A percentile compares a stretch with the other conserved stretches of the same genome.
These are phyloP conservation scores for Calonectria pauciramosa DNA, from an alignment of 2,329 filamentous ascomycete species.

Conservation along the genomic window DNA sequence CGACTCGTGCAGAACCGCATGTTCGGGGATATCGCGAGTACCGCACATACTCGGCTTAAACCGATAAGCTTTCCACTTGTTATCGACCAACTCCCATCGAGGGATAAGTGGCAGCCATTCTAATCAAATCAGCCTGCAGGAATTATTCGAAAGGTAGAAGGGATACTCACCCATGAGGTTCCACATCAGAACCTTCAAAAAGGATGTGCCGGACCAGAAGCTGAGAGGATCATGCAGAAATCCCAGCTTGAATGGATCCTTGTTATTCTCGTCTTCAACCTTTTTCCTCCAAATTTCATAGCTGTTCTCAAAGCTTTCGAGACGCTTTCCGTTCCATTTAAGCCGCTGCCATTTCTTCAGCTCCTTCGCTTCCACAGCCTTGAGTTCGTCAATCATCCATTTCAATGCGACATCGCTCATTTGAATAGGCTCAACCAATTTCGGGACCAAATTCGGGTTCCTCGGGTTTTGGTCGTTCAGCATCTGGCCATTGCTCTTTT, in stretches of 20 bases:
- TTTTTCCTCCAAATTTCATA: constrained; percentile 31
- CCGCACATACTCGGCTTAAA: not conserved
- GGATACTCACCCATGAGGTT: constrained; percentile 57
- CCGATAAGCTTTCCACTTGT: not conserved
- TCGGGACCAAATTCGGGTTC: too few relatives aligned
- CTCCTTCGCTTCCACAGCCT: constrained; percentile 52
- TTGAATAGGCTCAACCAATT: constrained; percentile 53
- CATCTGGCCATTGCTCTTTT: constrained; percentile 38
- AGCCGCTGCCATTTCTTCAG: too few relatives aligned
- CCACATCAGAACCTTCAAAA: constrained; percentile 57
- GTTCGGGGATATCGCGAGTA: not conserved
- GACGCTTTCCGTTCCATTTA: constrained; percentile 51
- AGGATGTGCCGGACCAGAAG: constrained; percentile 53
- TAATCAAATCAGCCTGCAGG: not conserved
- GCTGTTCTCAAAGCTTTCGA: constrained; percentile 39
- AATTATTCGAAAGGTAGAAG: not conserved
- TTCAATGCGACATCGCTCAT: constrained; percentile 65
- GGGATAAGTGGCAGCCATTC: constrained; percentile 57
- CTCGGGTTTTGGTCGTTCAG: constrained; percentile 48
- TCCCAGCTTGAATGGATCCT: constrained; percentile 48
- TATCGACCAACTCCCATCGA: constrained; percentile 53
- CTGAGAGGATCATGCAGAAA: constrained; percentile 56
- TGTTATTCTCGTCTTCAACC: constrained; percentile 44
- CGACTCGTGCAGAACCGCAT: not conserved
- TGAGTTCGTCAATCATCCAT: constrained; percentile 67